Base-by-base conservation (phyloP, 495 filamentous ascomycete genomes). In the Penicillium waksmanii region DNA sequence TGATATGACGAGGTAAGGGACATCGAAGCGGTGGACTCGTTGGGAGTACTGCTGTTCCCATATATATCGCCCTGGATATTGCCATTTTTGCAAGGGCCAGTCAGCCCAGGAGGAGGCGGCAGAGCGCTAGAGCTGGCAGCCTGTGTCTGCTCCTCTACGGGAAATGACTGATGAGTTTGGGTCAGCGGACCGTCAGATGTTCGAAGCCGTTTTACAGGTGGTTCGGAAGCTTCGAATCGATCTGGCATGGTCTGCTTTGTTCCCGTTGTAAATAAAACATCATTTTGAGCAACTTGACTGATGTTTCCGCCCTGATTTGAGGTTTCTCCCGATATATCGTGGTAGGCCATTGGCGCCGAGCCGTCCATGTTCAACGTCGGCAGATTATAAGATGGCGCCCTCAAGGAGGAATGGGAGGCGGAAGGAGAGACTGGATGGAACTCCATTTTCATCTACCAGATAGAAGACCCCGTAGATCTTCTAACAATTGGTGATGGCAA, bases 1-100 rank as follows among this genome's bases (percentile, higher is more conserved):
- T 68, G 57, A 35, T 62, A 61, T 7, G 65, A 61, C 19, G 66
- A 69, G 40, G 61, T 58, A n/a, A 68, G 46, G 17, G 72, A 71
- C 5, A 70, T 59, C 4, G 75, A 70, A 13, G 67, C 71, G 6
- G 58, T 58, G 15, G 71, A 73, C 11, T 64, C 67, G 55, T 69
- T 68, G 5, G 73, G 67, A 13, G 70, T 73, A 35, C 53, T 71
- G 35, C 53, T 55, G 48, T 48, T 66, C 12, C 65, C 65, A 55
- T 67, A 61, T 15, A 62, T 48, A 6, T 67, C 67, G 10, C 56
- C 66, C 15, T 43, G 18, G 3, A 52, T 23, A 10, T 40, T 36
- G 11, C 52, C 35, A n/a, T 13, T 40, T 12, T 13, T 40, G 11
- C n/a, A 9, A 40, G 11, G 11, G 1, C 36, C 36, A 40, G 11